phyloP scores from a whole-genome alignment of 768 basidiomycete species.

The Kwoniella sp. region DNA sequence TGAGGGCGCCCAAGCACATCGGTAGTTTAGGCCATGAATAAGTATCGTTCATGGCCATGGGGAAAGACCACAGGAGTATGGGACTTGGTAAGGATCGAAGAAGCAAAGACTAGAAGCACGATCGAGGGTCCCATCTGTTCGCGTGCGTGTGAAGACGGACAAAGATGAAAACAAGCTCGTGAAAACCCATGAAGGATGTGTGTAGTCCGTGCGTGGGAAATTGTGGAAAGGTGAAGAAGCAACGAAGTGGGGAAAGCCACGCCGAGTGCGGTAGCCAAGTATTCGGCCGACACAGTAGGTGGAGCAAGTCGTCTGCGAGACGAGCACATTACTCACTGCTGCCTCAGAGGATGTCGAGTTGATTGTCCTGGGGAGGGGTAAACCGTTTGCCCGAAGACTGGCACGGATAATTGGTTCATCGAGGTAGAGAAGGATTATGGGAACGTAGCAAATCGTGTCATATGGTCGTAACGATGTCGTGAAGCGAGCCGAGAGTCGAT shows the following conservation, averaged over 20 bases:
- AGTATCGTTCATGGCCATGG: not conserved
- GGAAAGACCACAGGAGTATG: not conserved
- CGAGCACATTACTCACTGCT: not conserved
- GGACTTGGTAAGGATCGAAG: constrained; percentile 61
- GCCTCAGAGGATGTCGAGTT: not conserved
- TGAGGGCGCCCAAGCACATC: not conserved
- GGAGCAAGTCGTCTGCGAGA: not conserved
- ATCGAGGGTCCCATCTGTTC: constrained; percentile 56
- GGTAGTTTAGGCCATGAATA: not conserved
- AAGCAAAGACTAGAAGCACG: constrained; percentile 46
- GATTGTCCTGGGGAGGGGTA: not conserved
- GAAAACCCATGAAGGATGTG: constrained; percentile 27
- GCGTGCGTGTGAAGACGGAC: constrained; percentile 55
- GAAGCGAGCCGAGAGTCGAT: not conserved
- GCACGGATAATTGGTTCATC: not conserved
- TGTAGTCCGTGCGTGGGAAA: constrained; percentile 38
- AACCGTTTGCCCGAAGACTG: not conserved
- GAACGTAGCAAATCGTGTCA: not conserved
- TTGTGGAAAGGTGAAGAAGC: constrained; percentile 48
- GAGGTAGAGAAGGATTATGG: not conserved
- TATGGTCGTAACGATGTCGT: not conserved
- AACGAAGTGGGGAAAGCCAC: not conserved
- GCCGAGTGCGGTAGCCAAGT: not conserved
- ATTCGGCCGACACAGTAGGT: not conserved
- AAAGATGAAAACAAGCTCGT: constrained; percentile 36